Evolutionary conservation across 2,329 filamentous ascomycete genomes (phyloP).

Genomic region (Fusarium albidum): DNA sequence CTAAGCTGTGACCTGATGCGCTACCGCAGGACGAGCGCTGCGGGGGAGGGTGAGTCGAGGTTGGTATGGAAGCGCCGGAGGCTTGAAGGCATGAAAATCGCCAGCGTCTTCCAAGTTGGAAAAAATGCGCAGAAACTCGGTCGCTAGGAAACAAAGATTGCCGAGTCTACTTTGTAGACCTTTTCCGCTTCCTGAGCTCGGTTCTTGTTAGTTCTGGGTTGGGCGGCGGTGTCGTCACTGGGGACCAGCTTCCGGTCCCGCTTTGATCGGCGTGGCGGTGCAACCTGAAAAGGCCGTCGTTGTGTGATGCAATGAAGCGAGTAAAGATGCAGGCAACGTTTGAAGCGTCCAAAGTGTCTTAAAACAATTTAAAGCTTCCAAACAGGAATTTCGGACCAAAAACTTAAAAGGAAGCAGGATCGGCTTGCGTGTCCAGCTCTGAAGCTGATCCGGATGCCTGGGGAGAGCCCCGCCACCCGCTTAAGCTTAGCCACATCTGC

Average conservation of each 20-base stretch:
- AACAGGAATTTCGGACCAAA: background rate
- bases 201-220: conserved; percentile 20
- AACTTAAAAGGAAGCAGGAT: conserved; percentile 9
- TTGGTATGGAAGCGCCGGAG: conserved; percentile 10
- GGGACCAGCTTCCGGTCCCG: conserved; percentile 22
- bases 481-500: conserved; percentile 27
- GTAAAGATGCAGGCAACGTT: no score
- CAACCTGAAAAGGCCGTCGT: conserved; percentile 13
- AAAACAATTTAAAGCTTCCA: background rate
- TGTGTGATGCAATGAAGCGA: background rate
- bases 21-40: conserved; percentile 16
- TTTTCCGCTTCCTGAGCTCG: conserved; percentile 6
- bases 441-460: conserved; percentile 15
- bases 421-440: conserved; percentile 26
- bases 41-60: conserved; percentile 22
- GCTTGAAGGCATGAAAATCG: conserved; percentile 17
- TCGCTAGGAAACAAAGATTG: background rate
- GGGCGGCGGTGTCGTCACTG: conserved; percentile 42
- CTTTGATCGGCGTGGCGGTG: conserved; percentile 30
- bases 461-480: conserved; percentile 34
- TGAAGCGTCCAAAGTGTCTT: background rate
- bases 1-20: conserved; percentile 17
- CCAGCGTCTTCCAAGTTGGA: background rate
- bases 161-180: background rate
- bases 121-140: background rate